phyloP scores from a whole-genome alignment of 1,284 basidiomycete species.

The Pterulicium gracile region DNA sequence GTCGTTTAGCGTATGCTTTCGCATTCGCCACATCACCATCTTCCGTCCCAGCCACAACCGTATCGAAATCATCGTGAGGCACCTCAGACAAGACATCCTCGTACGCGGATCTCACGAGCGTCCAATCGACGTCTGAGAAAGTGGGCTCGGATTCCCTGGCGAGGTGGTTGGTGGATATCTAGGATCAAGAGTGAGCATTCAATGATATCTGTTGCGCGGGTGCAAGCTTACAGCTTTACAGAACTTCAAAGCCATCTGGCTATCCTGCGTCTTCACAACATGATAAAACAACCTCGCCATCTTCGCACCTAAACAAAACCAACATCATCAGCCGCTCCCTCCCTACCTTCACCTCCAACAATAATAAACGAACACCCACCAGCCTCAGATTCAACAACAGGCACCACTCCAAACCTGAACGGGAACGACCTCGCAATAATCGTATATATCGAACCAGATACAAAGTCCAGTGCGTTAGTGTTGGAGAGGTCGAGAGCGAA shows the following conservation, averaged over 20 bases:
- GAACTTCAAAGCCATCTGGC: slow-evolving; percentile 50
- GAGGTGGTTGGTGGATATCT: too few relatives aligned
- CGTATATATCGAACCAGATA: slow-evolving; percentile 50
- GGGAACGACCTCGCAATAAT: slow-evolving; percentile 69
- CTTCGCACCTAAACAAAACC: slow-evolving; percentile 34
- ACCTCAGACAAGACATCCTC: slow-evolving; percentile 18
- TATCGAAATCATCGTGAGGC: slow-evolving; percentile 22
- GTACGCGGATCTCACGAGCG: slow-evolving; percentile 31
- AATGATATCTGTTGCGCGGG: too few relatives aligned
- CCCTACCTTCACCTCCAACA: not conserved
- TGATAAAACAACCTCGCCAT: slow-evolving; percentile 71
- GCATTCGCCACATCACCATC: slow-evolving; percentile 23
- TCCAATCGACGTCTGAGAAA: slow-evolving; percentile 29
- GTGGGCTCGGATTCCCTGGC: not conserved
- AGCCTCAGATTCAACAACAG: slow-evolving; percentile 49
- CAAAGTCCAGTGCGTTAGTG: slow-evolving; percentile 44
- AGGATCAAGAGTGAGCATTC: too few relatives aligned
- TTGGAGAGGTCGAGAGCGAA: slow-evolving; percentile 72
- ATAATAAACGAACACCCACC: slow-evolving; percentile 23
- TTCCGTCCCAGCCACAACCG: slow-evolving; percentile 24
- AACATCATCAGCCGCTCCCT: slow-evolving; percentile 3
- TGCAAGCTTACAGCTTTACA: slow-evolving; percentile 36
- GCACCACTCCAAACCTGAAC: slow-evolving; percentile 78
- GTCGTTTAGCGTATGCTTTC: slow-evolving; percentile 37
- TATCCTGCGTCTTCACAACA: slow-evolving; percentile 52